Evolutionary conservation across 1,139 yeast genomes (phyloP), one percentile per base, ranked within the genome.

Genomic region (Hansenula anomala): DNA sequence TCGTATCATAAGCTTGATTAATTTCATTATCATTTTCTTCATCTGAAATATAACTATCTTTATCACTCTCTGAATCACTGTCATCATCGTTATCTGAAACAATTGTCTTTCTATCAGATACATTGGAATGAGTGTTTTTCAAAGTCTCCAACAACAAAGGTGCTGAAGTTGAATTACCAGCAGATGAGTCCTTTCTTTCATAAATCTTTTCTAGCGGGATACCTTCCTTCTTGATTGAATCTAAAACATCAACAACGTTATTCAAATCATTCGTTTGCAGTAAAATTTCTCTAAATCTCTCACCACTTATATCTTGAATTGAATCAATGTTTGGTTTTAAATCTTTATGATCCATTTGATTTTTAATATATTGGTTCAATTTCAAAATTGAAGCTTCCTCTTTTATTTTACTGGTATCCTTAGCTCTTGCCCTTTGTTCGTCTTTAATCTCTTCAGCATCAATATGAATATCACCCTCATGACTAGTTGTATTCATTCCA

Each of bases 241-340:
- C 73, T 43, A 83, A 64, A 30, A 74, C 68, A 14, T 61, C 64
- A 10, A 78, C 67, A 19, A 80, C 66, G 34, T 72, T 69, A 33
- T 74, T 71, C 31, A 81, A 66, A 54, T 80, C 85, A 16, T 67
- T 64, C 9, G 78, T 63, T 44, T 73, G 66, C 42, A 72, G 49
- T 34, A 83, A 59, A 33, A 69, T 67, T 33, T 71, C 64, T 36
- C 78, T 69, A 37, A 81, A 68, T 32, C 72, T 70, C 32, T 78
- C 84, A 29, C 80, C 78, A 30, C 77, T 66, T 33, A 36, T 32
- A 18, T 32, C 23, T 18, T 32, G 28, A 13, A 18, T 32, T 9
- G 11, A 10, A 3, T 32, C 34, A 7, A 18, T 6, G 13, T 24
- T 32, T 15, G 33, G 33, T 4, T 42, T 27, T 4, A 47, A 18